These are phyloP conservation scores for Lyophyllum semitale DNA, from an alignment of 768 basidiomycete genomes.

Conservation along the genomic window DNA sequence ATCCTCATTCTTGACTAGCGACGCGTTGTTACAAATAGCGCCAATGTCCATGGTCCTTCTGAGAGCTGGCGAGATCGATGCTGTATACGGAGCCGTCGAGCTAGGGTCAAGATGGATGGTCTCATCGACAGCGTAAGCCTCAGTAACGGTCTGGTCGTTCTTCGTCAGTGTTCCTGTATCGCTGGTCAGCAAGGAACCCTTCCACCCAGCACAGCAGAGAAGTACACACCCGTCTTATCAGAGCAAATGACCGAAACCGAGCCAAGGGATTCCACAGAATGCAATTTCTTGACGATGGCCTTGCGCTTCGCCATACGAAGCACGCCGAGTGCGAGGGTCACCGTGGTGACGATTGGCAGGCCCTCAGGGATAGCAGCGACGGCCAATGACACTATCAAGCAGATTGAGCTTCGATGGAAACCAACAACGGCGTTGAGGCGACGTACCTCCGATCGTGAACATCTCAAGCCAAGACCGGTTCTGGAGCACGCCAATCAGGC, in stretches of 20 bases:
- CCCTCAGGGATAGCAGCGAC: constrained; percentile 99
- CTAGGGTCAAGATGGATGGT: constrained; percentile 63
- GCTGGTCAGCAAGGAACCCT: neutral
- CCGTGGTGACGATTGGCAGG: constrained; percentile 94
- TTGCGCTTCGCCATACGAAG: constrained; percentile 92
- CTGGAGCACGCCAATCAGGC: constrained; percentile 86
- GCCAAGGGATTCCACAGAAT: constrained; percentile 91
- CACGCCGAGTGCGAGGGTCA: constrained; percentile 93
- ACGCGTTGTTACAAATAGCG: constrained; percentile 88
- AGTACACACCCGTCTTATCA: constrained; percentile 83
- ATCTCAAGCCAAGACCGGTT: constrained; percentile 91
- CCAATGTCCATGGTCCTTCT: constrained; percentile 80
- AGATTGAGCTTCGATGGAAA: neutral
- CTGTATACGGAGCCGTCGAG: constrained; percentile 34
- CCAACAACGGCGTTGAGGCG: neutral
- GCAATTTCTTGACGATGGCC: constrained; percentile 96
- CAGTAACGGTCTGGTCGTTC: constrained; percentile 94
- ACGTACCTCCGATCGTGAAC: constrained; percentile 96
- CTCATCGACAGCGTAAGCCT: constrained; percentile 88
- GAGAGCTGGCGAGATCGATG: constrained; percentile 62
- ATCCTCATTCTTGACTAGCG: constrained; percentile 60
- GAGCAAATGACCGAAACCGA: constrained; percentile 98
- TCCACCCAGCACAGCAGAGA: neutral
- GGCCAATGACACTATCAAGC: constrained; percentile 80
- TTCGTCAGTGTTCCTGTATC: constrained; percentile 84